Evolutionary conservation across 192 early-diverging fungal species (phyloP).

Genomic region (Mortierella hygrophila): DNA sequence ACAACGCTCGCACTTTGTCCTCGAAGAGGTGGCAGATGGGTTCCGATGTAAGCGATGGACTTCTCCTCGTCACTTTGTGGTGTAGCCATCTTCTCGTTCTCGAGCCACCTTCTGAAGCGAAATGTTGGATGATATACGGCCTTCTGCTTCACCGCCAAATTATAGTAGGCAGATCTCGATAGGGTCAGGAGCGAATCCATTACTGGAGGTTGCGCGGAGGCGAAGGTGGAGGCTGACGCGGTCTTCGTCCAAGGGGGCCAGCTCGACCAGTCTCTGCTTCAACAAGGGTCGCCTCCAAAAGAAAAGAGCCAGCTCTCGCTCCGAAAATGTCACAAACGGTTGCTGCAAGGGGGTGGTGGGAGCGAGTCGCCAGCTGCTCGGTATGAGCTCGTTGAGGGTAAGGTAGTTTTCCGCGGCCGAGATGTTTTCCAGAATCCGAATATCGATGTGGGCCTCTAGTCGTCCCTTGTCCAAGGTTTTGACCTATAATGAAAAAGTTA

Average conservation of each 20-base stretch:
- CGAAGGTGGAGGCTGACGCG: too few relatives aligned
- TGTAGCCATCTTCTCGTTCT: not conserved
- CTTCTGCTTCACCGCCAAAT: slow-evolving; percentile 6
- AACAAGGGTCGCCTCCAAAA: slow-evolving; percentile 11
- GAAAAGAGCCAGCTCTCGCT: slow-evolving; percentile 17
- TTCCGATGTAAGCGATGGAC: not conserved
- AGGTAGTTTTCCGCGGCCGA: slow-evolving; percentile 28
- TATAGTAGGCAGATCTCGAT: not conserved
- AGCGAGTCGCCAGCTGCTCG: slow-evolving; percentile 12
- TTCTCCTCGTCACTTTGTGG: not conserved
- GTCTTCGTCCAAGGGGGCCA: slow-evolving; percentile 10
- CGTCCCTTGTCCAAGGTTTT: not conserved
- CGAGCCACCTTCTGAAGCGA: not conserved
- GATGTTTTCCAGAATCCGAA: slow-evolving; percentile 14
- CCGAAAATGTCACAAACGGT: slow-evolving; percentile 24
- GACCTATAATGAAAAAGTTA: not conserved
- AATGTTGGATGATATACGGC: not conserved
- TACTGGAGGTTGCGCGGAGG: too few relatives aligned
- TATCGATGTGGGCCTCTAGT: not conserved
- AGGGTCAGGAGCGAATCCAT: too few relatives aligned
- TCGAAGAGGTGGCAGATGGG: not conserved
- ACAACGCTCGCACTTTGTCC: not conserved
- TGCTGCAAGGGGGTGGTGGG: slow-evolving; percentile 25
- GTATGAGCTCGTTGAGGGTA: slow-evolving; percentile 7
- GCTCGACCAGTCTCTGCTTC: slow-evolving; percentile 9